Percentiles rank a stretch among this genome's conserved stretches.
These are phyloP conservation scores for Neurospora pannonica DNA, from an alignment of 495 filamentous ascomycete genomes.

Conservation along the genomic window DNA sequence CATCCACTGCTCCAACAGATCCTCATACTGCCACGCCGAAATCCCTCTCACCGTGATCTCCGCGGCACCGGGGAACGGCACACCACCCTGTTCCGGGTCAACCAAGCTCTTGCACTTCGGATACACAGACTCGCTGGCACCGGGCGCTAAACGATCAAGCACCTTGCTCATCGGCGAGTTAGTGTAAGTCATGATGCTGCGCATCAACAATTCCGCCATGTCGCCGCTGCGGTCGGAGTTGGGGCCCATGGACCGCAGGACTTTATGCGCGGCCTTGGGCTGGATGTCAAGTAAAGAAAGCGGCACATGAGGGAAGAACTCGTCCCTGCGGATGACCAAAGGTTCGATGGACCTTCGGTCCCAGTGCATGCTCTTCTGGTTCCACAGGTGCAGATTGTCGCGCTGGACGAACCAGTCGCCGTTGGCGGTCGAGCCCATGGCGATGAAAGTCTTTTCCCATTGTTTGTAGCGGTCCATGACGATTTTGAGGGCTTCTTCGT, in stretches of 20 bases:
- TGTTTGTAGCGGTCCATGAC: slow-evolving; percentile 3
- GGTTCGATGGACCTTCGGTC: slow-evolving; percentile 50
- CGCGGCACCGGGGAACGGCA: slow-evolving; percentile 14
- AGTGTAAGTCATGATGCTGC: slow-evolving; percentile 9
- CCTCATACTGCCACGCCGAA: slow-evolving; percentile 35
- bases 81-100: slow-evolving; percentile 33
- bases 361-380: slow-evolving; percentile 43
- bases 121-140: slow-evolving; percentile 34
- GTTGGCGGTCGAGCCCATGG: slow-evolving; percentile 3
- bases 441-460: slow-evolving; percentile 1
- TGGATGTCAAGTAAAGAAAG: slow-evolving; percentile 38
- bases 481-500: background rate
- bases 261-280: slow-evolving; percentile 24
- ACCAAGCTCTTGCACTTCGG: slow-evolving; percentile 27
- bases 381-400: slow-evolving; percentile 38
- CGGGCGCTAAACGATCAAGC: slow-evolving; percentile 24
- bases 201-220: slow-evolving; percentile 28
- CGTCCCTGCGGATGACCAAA: slow-evolving; percentile 39
- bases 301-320: slow-evolving; percentile 45
- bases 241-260: slow-evolving; percentile 28
- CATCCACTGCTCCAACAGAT: slow-evolving; percentile 42
- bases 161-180: slow-evolving; percentile 11
- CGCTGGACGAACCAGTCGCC: slow-evolving; percentile 22
- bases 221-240: slow-evolving; percentile 23
- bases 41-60: slow-evolving; percentile 33